Evolutionary conservation across 176 grass and related monocot species (phyloP).

Genomic region (Metroxylon sagu): DNA sequence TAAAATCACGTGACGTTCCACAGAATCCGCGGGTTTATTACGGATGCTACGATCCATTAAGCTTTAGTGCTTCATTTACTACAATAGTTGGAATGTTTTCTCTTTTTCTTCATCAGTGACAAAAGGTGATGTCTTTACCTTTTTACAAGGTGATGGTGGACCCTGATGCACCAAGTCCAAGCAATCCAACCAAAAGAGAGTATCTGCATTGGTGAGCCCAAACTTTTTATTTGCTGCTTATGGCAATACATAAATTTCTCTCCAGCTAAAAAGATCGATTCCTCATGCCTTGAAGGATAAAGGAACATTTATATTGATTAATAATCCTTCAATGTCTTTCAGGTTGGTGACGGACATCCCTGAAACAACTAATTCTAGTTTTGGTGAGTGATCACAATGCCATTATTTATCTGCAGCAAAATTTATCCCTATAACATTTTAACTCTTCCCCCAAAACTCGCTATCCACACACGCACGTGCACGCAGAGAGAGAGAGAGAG

Average conservation of each 20-base stretch:
- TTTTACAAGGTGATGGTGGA: slow-evolving; percentile 85
- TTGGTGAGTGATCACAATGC: slow-evolving; percentile 41
- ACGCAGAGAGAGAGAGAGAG: no score
- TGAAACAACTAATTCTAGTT: slow-evolving; percentile 57
- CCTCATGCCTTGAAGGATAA: no score
- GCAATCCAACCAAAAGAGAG: slow-evolving; percentile 89
- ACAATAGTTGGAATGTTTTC: neutral
- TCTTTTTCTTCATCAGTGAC: no score
- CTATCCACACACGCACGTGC: no score
- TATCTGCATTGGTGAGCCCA: slow-evolving; percentile 82
- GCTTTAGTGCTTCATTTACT: neutral
- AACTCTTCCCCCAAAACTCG: no score
- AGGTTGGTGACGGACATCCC: slow-evolving; percentile 99
- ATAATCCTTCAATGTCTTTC: slow-evolving; percentile 23
- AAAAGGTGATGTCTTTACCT: slow-evolving; percentile 10
- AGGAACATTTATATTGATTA: no score
- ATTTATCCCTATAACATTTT: no score
- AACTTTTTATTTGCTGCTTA: neutral
- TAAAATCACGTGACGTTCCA: no score
- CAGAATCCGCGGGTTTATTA: no score
- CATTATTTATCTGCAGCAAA: neutral
- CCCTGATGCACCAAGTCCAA: slow-evolving; percentile 91
- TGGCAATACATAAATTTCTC: no score
- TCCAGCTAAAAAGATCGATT: no score
- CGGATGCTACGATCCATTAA: no score